Percentiles rank a stretch among this genome's conserved stretches.
These are phyloP conservation scores for Tilletia caries DNA, from an alignment of 1,284 basidiomycete genomes.

Conservation along the genomic window DNA sequence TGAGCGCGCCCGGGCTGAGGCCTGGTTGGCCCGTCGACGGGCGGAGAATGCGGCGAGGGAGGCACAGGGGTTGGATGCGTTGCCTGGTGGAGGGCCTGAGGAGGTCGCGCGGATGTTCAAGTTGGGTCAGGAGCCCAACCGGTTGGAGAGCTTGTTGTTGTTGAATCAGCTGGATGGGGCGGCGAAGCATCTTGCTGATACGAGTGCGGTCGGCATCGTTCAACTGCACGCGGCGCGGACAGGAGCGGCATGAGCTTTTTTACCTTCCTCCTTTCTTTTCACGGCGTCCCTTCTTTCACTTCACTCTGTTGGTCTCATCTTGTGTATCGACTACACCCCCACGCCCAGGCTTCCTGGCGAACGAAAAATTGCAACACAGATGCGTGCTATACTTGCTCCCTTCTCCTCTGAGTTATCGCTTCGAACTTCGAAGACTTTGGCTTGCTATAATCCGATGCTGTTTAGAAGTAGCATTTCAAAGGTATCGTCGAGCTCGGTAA, in stretches of 20 bases:
- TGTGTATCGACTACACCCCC: too few species aligned
- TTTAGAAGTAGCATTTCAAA: slow-evolving; percentile 5
- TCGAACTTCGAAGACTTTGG: too few species aligned
- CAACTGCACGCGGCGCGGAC: slow-evolving; percentile 49
- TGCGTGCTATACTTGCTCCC: background rate
- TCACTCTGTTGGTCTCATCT: too few species aligned
- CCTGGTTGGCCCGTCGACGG: slow-evolving; percentile 57
- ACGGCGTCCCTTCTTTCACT: background rate
- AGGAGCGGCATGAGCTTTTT: slow-evolving; percentile 24
- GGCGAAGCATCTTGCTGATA: slow-evolving; percentile 53
- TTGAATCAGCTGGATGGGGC: slow-evolving; percentile 54
- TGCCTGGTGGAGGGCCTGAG: slow-evolving; percentile 57
- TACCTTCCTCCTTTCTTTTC: too few species aligned
- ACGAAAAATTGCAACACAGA: background rate
- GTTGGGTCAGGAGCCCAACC: slow-evolving; percentile 81
- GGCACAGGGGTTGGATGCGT: slow-evolving; percentile 76
- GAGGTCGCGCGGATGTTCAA: slow-evolving; percentile 62
- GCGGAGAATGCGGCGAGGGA: slow-evolving; percentile 82
- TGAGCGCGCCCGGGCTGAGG: slow-evolving; percentile 81
- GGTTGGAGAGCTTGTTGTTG: slow-evolving; percentile 75
- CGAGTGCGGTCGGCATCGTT: slow-evolving; percentile 58
- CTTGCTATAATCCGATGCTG: background rate
- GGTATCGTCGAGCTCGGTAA: background rate
- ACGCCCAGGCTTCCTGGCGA: too few species aligned
- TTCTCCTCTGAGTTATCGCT: too few species aligned